phyloP scores from a whole-genome alignment of 805 yeast species.

The Starmera dryadoides region DNA sequence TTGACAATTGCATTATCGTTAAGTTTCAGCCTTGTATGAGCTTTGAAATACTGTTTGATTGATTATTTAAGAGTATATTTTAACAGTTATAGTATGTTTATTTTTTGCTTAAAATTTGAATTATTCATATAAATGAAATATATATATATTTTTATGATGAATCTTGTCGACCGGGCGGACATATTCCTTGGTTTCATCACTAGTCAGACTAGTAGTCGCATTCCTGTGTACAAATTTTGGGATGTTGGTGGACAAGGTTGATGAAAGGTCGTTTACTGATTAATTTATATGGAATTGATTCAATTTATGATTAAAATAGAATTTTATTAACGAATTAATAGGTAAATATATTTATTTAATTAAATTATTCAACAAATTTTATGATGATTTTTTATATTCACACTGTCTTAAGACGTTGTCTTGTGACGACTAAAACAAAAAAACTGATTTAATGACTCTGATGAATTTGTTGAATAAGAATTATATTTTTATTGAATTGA shows the following conservation, averaged over 20 bases:
- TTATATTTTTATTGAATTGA: too few species aligned
- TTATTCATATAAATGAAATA: constrained; percentile 19
- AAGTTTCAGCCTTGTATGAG: constrained; percentile 63
- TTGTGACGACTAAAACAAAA: constrained; percentile 30
- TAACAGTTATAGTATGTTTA: constrained; percentile 6
- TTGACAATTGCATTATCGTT: constrained; percentile 50
- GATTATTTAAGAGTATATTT: neutral
- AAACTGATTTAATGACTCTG: constrained; percentile 52
- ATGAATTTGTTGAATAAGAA: constrained; percentile 6
- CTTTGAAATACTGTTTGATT: constrained; percentile 3
- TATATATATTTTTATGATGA: constrained; percentile 20
- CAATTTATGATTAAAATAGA: too few species aligned
- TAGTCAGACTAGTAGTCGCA: constrained; percentile 34
- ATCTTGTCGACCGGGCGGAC: constrained; percentile 45
- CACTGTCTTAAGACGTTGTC: constrained; percentile 40
- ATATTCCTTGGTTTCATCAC: constrained; percentile 29
- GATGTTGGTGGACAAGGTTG: constrained; percentile 40
- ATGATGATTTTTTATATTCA: constrained; percentile 43
- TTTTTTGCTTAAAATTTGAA: constrained; percentile 7
- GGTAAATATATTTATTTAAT: neutral
- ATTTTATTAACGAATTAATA: too few species aligned
- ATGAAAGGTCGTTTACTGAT: constrained; percentile 32
- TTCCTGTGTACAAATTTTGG: constrained; percentile 44
- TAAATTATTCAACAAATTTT: neutral
- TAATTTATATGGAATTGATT: neutral